Evolutionary conservation across 495 filamentous ascomycete genomes (phyloP).

Genomic region (Hypoxylon fuscum): DNA sequence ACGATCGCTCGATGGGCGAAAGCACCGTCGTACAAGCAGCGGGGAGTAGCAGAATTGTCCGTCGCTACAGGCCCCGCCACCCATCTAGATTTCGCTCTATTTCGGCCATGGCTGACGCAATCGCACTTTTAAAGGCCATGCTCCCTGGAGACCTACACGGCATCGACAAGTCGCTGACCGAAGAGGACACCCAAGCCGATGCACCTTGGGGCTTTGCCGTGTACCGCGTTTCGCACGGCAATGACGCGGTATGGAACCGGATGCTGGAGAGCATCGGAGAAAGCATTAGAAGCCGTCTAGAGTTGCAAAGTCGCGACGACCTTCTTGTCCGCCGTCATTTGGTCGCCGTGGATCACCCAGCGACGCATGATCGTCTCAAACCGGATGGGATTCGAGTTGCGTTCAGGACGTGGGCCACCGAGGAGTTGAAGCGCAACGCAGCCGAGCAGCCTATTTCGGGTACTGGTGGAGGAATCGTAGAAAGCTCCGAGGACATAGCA

Average conservation of each 20-base stretch:
- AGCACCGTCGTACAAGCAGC: not conserved
- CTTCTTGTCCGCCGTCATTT: not conserved
- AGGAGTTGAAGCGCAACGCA: not conserved
- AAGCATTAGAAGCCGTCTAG: not conserved
- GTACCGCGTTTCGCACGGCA: not conserved
- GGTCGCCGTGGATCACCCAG: not conserved
- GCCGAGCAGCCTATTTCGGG: not conserved
- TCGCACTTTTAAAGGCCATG: too few species aligned
- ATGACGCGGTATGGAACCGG: not conserved
- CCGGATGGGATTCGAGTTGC: not conserved
- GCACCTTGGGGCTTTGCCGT: not conserved
- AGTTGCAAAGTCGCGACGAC: constrained; percentile 1
- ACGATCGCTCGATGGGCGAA: too few species aligned
- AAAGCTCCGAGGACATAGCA: not conserved
- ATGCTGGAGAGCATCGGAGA: not conserved
- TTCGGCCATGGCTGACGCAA: too few species aligned
- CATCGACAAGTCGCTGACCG: not conserved
- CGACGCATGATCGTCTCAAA: not conserved
- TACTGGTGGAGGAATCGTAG: not conserved
- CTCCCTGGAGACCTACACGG: not conserved
- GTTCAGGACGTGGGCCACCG: not conserved
- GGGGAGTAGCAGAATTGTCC: not conserved
- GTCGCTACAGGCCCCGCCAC: too few species aligned
- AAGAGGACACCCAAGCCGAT: not conserved
- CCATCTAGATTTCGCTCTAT: too few species aligned